Base-by-base conservation (phyloP, 2,329 filamentous ascomycete genomes). In the Ceratocystis colombiana region DNA sequence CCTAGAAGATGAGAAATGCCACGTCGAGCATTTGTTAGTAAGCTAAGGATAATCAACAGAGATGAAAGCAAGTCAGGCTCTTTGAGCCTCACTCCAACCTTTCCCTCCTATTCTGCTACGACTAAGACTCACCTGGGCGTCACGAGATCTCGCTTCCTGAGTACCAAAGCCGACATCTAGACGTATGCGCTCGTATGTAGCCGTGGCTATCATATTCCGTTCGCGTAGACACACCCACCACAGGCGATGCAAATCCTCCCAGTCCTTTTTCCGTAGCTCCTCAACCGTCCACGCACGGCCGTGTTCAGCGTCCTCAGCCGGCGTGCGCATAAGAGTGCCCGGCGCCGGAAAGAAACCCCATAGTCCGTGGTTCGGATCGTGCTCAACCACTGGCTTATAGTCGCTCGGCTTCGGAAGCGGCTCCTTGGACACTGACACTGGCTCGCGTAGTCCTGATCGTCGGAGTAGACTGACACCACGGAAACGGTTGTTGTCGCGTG, bases 181-280 rank as follows among this genome's bases (percentile, higher is more conserved):
- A 70, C 88, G 82, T 37, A 78, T 73, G 71, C 89, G 82, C 78
- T 96, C 90, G 67, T 80, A 76, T 64, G 80, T 80, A 70, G 88
- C 86, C 37, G 95, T 97, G n/a, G 85, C 81, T 71, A 97, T 84
- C 71, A 89, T 84, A 77, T 99, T 99, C 72, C 89, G 82, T 78
- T 99, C 94, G 78, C 89, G 91, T 68, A 88, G 83, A 74, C 94
- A 97, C 66, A 91, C 84, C 90, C 92, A 99, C 91, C 93, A 99
- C 73, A 99, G 80, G 69, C 81, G 80, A 76, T 97, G 92, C 71
- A 99, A 78, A 75, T 97, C 92, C 69, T 96, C 90, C 89, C 91
- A 99, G 69, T 88, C 90, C 78, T 96, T 96, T 69, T 83, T 81
- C 69, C 92, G 84, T 72, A 99, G 80, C 78, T 99, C 94, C 76